Conservation (phyloP, 768 basidiomycete species). For the Hericium rajendrae region DNA sequence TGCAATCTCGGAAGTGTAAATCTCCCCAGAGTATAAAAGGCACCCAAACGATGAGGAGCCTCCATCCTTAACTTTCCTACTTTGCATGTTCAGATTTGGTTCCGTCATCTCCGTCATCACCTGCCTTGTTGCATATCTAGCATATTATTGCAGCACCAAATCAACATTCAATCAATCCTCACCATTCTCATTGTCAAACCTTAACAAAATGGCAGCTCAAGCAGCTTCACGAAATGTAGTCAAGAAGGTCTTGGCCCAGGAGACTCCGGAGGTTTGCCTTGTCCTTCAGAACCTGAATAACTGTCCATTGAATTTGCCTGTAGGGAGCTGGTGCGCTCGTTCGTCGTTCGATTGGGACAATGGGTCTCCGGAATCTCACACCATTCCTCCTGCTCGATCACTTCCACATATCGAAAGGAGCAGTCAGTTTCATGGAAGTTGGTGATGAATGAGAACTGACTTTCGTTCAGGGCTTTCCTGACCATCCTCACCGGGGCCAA, state of each 20-base stretch:
- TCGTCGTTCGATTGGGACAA: constrained; percentile 76
- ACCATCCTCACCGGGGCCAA: constrained; percentile 90
- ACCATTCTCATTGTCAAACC: no score
- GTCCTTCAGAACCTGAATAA: neutral
- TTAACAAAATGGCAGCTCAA: constrained; percentile 22
- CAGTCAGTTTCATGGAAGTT: constrained; percentile 32
- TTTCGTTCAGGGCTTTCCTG: constrained; percentile 66
- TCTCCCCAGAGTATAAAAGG: neutral
- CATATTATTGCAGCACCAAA: no score
- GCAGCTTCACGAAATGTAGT: constrained; percentile 55
- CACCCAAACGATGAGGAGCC: no score
- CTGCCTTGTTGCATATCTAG: neutral
- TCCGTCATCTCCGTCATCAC: neutral
- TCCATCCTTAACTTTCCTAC: no score
- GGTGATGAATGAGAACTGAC: neutral
- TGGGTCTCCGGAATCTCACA: constrained; percentile 64
- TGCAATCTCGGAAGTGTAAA: neutral
- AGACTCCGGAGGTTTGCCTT: constrained; percentile 52
- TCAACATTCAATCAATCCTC: no score
- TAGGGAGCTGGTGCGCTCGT: constrained; percentile 80
- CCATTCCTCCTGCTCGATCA: constrained; percentile 91
- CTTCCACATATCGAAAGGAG: constrained; percentile 61
- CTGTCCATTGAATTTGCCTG: no score
- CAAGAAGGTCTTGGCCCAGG: constrained; percentile 70
- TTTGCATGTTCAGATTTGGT: neutral